Base-by-base conservation (phyloP, 2,329 filamentous ascomycete genomes). In the Lasiodiplodia hormozganensis region DNA sequence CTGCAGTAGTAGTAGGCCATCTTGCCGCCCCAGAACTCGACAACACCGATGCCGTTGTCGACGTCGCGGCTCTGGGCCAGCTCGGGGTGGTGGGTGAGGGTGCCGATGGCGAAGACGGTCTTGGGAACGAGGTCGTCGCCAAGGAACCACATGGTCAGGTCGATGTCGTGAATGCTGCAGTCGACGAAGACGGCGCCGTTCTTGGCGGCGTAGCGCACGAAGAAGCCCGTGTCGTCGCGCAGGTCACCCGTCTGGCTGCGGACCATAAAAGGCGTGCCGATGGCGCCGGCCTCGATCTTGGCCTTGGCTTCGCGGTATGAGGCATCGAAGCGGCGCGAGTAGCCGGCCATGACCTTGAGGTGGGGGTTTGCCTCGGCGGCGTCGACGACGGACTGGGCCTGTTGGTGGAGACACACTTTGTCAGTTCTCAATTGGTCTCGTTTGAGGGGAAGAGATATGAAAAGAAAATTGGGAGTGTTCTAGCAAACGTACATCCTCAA, bases 141-240 rank as follows among this genome's bases (percentile, higher is more conserved):
- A 51, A 84, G 77, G 71, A 80, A 83, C 73, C 74, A 81, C 1
- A 83, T 72, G 0, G 77, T 77, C 0, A 84, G 74, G 69, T 84
- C 82, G 67, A 84, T 82, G 68, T 83, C 82, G 69, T 84, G 82
- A 49, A 84, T 79, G 51, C 75, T 71, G 69, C 76, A 79, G 71
- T 84, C 82, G 31, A 84, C 78, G 69, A 84, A 84, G 31, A 84
- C 80, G 34, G 82, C 81, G 34, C 81, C 81, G 64, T 76, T 81
- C 68, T 73, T 73, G 21, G 74, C 74, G 11, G 81, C 80, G 68
- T 84, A 84, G 2, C 73, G 70, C 36, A 82, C 77, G 69, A 83
- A 83, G 71, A 82, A 82, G 16, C 79, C 80, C n/a, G 73, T 74
- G 34, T 73, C 72, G 69, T 79, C 76, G 49, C 40, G 73, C 72